Conservation (phyloP, 2,329 filamentous ascomycete genomes). For the Microcyclosporella mali region DNA sequence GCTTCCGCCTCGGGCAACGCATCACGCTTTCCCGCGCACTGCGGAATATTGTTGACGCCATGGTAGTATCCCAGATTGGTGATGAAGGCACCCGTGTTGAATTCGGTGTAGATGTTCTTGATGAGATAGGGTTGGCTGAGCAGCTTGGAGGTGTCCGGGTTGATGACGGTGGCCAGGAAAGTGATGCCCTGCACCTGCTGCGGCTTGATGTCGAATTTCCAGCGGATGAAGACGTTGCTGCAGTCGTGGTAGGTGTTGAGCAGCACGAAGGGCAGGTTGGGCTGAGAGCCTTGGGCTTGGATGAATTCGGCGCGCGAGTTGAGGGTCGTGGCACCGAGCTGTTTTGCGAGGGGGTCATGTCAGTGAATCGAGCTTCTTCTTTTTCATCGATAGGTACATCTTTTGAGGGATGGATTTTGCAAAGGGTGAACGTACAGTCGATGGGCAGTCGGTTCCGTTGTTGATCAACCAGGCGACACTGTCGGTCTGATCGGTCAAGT, state of each 20-base stretch:
- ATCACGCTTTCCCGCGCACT: too few species aligned
- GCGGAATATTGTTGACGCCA: not conserved
- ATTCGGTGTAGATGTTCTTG: slow-evolving; percentile 21
- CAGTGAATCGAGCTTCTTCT: too few species aligned
- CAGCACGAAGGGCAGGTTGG: slow-evolving; percentile 22
- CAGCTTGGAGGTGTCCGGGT: not conserved
- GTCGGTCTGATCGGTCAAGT: slow-evolving; percentile 25
- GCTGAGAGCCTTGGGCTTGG: slow-evolving; percentile 22
- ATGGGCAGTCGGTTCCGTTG: slow-evolving; percentile 16
- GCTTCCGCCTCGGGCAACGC: too few species aligned
- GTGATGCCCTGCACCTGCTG: slow-evolving; percentile 22
- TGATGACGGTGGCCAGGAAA: slow-evolving; percentile 9
- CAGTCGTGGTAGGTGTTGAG: slow-evolving; percentile 25
- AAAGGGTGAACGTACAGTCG: not conserved
- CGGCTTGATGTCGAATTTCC: slow-evolving; percentile 20
- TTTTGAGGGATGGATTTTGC: not conserved
- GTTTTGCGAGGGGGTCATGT: not conserved
- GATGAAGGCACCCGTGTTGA: slow-evolving; percentile 20
- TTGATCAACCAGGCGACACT: slow-evolving; percentile 24
- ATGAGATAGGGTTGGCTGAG: slow-evolving; percentile 19
- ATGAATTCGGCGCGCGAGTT: slow-evolving; percentile 15
- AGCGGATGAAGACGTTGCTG: slow-evolving; percentile 20
- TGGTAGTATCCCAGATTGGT: slow-evolving; percentile 1
- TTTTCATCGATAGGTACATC: too few species aligned
- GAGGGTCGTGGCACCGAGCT: slow-evolving; percentile 15